These are phyloP conservation scores for Paraphoma sp. DNA, from an alignment of 2,329 filamentous ascomycete species.

Conservation along the genomic window DNA sequence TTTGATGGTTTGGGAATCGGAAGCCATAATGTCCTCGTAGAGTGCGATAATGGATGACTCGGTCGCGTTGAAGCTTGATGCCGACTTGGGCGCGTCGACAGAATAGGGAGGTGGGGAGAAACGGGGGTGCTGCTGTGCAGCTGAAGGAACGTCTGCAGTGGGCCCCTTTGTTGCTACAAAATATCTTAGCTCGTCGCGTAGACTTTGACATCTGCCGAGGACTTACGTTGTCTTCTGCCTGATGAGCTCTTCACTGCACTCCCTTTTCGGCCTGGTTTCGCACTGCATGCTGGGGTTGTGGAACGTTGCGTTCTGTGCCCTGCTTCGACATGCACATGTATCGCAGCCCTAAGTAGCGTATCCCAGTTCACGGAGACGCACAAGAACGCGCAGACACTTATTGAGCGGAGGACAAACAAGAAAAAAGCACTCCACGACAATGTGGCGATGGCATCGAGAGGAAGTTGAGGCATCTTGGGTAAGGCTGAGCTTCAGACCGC, in stretches of 20 bases:
- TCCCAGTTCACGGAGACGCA: not conserved
- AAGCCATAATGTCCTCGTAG: constrained; percentile 15
- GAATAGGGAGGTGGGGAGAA: constrained; percentile 2
- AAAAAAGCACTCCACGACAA: not conserved
- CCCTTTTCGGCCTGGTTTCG: not conserved
- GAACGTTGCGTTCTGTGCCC: not conserved
- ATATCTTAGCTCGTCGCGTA: not conserved
- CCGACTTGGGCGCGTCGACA: constrained; percentile 1
- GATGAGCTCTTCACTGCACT: not conserved
- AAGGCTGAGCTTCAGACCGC: not conserved
- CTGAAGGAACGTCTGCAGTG: not conserved
- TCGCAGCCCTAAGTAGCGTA: not conserved
- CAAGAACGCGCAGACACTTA: not conserved
- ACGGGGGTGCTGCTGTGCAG: not conserved
- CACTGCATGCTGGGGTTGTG: not conserved
- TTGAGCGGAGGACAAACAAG: not conserved
- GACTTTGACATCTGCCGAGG: not conserved
- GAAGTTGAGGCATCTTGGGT: not conserved
- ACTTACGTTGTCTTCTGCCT: not conserved
- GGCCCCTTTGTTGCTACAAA: not conserved
- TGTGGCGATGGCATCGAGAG: not conserved
- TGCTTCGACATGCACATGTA: not conserved
- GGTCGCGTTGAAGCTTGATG: not conserved
- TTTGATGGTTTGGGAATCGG: constrained; percentile 14
- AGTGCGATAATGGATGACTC: constrained; percentile 1